Conservation (phyloP, 192 early-diverging fungal genomes). For the Oehlia diaphana region DNA sequence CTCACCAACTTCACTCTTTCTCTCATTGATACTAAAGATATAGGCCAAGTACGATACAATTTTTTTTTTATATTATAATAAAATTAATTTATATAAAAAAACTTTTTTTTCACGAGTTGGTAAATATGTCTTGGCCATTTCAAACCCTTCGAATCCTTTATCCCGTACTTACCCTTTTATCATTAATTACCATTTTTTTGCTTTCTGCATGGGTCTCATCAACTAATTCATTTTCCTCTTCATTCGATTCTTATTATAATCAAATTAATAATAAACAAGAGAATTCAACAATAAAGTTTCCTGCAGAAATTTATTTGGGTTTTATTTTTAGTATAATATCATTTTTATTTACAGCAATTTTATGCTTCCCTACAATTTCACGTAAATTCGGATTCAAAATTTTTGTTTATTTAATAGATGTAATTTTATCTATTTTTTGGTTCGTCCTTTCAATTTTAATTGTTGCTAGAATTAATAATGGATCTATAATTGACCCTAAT, state of each 20-base stretch:
- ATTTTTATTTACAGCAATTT: background rate
- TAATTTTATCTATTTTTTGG: background rate
- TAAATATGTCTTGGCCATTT: background rate
- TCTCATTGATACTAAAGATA: background rate
- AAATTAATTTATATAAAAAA: too few species aligned
- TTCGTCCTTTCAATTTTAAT: background rate
- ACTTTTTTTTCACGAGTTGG: too few species aligned
- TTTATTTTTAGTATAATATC: background rate
- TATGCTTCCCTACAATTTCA: background rate
- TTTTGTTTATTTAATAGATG: background rate
- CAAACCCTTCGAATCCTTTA: background rate
- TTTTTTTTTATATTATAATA: too few species aligned
- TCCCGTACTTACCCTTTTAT: background rate
- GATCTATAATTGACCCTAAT: background rate
- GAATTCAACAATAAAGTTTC: background rate
- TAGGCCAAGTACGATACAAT: background rate
- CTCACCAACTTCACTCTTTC: background rate
- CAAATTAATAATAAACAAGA: too few species aligned
- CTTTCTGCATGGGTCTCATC: background rate
- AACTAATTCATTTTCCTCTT: background rate
- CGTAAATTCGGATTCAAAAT: background rate
- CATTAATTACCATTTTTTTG: background rate
- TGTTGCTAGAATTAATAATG: background rate
- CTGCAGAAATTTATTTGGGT: background rate
- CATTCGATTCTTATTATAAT: too few species aligned